Percentiles rank a stretch among this genome's conserved stretches.
Evolutionary conservation across 2,329 filamentous ascomycete species (phyloP).

Genomic region (Thelonectria olida): DNA sequence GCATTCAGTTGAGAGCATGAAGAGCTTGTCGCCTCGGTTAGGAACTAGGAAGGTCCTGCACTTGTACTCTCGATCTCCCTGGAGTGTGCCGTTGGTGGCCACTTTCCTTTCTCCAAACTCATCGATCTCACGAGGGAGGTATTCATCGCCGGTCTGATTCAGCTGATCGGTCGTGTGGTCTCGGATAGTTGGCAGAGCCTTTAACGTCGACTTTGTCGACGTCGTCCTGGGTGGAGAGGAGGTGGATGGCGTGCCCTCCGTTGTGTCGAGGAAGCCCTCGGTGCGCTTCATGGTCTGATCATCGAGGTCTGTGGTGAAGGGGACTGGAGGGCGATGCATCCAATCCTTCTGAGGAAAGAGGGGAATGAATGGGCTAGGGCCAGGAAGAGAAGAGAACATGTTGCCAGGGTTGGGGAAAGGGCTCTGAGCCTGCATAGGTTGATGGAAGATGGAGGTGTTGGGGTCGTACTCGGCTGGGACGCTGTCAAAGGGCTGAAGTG

Average conservation of each 20-base stretch:
- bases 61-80: conserved; percentile 86
- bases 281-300: no score
- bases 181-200: conserved; percentile 92
- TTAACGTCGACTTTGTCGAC: conserved; percentile 84
- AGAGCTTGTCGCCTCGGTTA: conserved; percentile 91
- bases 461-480: conserved; percentile 65
- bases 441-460: conserved; percentile 62
- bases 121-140: conserved; percentile 91
- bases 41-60: conserved; percentile 95
- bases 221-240: conserved; percentile 86
- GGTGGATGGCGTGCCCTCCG: no score
- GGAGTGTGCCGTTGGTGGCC: conserved; percentile 80
- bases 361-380: conserved; percentile 60
- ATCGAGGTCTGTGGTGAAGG: no score
- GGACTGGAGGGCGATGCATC: no score
- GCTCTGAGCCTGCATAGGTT: conserved; percentile 61
- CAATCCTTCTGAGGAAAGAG: conserved; percentile 68
- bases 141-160: conserved; percentile 89
- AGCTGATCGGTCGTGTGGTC: conserved; percentile 98
- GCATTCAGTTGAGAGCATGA: conserved; percentile 98
- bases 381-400: conserved; percentile 62
- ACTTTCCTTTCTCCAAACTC: conserved; percentile 96
- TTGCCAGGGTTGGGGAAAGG: conserved; percentile 65
- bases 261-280: no score
- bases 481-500: conserved; percentile 72